These are phyloP conservation scores for Pezicula rhizophila DNA, from an alignment of 2,329 filamentous ascomycete genomes.

Conservation along the genomic window DNA sequence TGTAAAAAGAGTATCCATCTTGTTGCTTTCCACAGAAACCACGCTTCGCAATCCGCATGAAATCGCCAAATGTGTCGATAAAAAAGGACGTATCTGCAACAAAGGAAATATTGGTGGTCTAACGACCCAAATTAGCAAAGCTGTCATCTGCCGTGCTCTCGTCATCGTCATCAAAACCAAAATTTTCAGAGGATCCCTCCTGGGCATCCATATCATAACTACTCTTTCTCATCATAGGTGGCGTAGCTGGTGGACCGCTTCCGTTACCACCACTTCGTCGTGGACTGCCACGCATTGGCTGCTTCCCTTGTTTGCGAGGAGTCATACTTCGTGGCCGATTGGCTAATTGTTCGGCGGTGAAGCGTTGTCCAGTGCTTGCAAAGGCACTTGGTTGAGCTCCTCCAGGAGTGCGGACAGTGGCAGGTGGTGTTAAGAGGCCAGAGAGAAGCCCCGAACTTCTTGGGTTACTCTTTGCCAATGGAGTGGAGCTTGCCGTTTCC, in stretches of 20 bases:
- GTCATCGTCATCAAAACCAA: constrained; percentile 30
- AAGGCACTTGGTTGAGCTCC: constrained; percentile 52
- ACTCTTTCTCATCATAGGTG: constrained; percentile 53
- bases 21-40: not conserved
- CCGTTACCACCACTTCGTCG: constrained; percentile 33
- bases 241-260: constrained; percentile 42
- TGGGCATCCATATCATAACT: constrained; percentile 58
- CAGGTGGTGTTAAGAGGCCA: constrained; percentile 84
- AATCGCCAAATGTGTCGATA: not conserved
- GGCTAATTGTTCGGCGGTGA: constrained; percentile 44
- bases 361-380: constrained; percentile 52
- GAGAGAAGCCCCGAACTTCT: constrained; percentile 60
- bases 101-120: not conserved
- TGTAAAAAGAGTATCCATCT: not conserved
- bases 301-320: constrained; percentile 34
- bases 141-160: constrained; percentile 18
- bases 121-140: constrained; percentile 6
- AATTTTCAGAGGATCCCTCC: constrained; percentile 49
- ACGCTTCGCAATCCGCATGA: not conserved
- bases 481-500: constrained; percentile 18
- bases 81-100: not conserved
- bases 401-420: constrained; percentile 38
- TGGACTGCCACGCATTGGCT: constrained; percentile 36
- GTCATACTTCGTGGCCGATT: constrained; percentile 25
- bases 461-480: constrained; percentile 24